Base-by-base conservation (phyloP, 2,329 filamentous ascomycete species). In the Canariomyces notabilis region DNA sequence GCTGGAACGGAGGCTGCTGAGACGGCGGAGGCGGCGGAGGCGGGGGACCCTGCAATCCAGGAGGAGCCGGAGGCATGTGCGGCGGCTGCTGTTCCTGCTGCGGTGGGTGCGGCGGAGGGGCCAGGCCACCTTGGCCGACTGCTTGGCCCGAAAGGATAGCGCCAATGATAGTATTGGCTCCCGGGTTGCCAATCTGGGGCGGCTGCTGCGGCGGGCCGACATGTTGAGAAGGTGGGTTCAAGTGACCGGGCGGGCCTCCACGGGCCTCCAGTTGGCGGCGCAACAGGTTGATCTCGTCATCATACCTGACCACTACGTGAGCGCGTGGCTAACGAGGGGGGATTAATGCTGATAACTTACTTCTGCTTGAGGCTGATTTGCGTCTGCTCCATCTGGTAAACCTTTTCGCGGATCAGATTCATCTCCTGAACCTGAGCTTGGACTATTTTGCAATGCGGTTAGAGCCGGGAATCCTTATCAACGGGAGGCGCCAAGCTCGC, bases 71-170 rank as follows among this genome's bases (percentile, higher is more conserved):
- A 41, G 83, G 82, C 71, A 87, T 85, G 59, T 82, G 71, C 18
- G 67, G 67, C 20, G 62, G 48, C 53, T 67, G 74, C 57, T 75
- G 72, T 60, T 82, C 76, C 58, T 82, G 73, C 64, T 80, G 79
- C 51, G 75, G 76, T 36, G 69, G 67, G 34, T 52, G 52, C 59
- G 81, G 82, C 49, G 86, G 86, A 54, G 95, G 83, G 50, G 87
- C 88, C 53, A 89, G 86, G 51, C 87, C 89, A 59, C 84, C 86
- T 84, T 91, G 89, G 59, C 84, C 87, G 52, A 79, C 82, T n/a
- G n/a, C n/a, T 66, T 83, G 82, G 55, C 91, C 91, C 46, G 90
- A 82, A 88, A 98, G 97, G 63, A 97, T 95, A 46, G 89, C 89
- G 57, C 89, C 89, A 63, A 98, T 97, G 33, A 97, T 77, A 3